These are phyloP conservation scores for Thyridium curvatum DNA, from an alignment of 2,329 filamentous ascomycete genomes.

Conservation along the genomic window DNA sequence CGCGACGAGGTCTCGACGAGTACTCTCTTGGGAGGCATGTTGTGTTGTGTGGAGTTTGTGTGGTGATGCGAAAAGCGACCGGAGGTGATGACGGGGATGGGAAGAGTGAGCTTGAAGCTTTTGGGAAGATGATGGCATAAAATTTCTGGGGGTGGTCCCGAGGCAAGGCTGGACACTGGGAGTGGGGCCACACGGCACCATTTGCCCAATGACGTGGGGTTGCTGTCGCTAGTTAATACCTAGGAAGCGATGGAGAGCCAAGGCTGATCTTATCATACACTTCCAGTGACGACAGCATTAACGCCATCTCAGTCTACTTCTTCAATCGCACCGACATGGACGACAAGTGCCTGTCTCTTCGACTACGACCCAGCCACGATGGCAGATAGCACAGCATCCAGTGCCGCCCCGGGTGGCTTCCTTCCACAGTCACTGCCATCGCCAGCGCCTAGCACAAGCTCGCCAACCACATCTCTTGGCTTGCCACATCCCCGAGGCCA, in stretches of 20 bases:
- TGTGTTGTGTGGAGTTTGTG: slow-evolving; percentile 14
- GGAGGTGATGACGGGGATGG: background rate
- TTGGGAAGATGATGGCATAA: background rate
- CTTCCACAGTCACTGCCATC: slow-evolving; percentile 44
- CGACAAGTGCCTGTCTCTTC: background rate
- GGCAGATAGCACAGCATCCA: slow-evolving; percentile 12
- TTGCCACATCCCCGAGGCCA: slow-evolving; percentile 51
- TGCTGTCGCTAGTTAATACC: no score
- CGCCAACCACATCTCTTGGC: slow-evolving; percentile 27
- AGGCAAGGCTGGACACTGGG: no score
- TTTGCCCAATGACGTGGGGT: no score
- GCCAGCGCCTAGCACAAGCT: slow-evolving; percentile 45
- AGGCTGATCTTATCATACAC: no score
- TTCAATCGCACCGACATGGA: slow-evolving; percentile 7
- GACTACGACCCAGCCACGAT: slow-evolving; percentile 10
- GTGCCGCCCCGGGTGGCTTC: slow-evolving; percentile 41
- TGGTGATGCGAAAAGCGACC: no score
- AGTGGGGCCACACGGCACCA: no score
- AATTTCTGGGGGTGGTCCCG: no score
- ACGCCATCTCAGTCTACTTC: background rate
- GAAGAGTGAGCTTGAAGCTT: background rate
- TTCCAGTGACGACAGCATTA: background rate
- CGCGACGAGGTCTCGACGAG: slow-evolving; percentile 37
- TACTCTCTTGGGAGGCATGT: slow-evolving; percentile 60
- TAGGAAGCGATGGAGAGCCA: no score